Conservation (phyloP, 2,329 filamentous ascomycete species). For the Paracoccidioides lutzii region DNA sequence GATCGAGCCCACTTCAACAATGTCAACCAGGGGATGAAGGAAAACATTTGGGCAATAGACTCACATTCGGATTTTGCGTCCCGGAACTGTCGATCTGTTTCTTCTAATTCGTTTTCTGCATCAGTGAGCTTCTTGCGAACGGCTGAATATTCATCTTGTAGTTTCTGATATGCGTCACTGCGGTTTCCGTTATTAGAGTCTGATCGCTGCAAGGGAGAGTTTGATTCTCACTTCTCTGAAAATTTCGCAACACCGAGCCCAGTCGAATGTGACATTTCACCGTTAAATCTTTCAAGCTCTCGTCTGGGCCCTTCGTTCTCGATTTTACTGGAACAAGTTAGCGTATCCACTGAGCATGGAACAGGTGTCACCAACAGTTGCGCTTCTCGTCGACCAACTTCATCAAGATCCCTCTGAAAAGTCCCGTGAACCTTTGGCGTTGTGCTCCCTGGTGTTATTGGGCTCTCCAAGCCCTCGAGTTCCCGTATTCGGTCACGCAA, state of each 20-base stretch:
- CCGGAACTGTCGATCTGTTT: conserved; percentile 23
- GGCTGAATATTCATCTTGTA: conserved; percentile 28
- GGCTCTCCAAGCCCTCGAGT: conserved; percentile 29
- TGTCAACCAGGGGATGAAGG: conserved; percentile 12
- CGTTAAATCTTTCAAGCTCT: conserved; percentile 24
- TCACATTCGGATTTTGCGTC: conserved; percentile 27
- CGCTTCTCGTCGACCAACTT: conserved; percentile 26
- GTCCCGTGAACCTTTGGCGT: conserved; percentile 29
- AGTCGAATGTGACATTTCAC: conserved; percentile 10
- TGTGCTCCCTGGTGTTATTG: conserved; percentile 26
- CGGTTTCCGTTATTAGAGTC: conserved; percentile 9
- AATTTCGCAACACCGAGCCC: conserved; percentile 24
- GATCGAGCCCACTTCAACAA: conserved; percentile 21
- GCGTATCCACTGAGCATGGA: conserved; percentile 2
- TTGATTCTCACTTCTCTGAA: conserved; percentile 22
- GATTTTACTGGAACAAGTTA: conserved; percentile 23
- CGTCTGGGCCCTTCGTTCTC: conserved; percentile 30
- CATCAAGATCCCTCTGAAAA: conserved; percentile 31
- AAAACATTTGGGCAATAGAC: conserved; percentile 7
- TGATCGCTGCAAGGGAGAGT: neutral
- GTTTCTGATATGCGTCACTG: conserved; percentile 18
- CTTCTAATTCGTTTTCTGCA: conserved; percentile 24
- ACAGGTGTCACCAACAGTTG: conserved; percentile 22
- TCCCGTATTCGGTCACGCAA: conserved; percentile 31
- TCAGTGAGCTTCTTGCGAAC: conserved; percentile 27